Conservation (phyloP, 345 rosid genomes). For the Alliaria petiolata region DNA sequence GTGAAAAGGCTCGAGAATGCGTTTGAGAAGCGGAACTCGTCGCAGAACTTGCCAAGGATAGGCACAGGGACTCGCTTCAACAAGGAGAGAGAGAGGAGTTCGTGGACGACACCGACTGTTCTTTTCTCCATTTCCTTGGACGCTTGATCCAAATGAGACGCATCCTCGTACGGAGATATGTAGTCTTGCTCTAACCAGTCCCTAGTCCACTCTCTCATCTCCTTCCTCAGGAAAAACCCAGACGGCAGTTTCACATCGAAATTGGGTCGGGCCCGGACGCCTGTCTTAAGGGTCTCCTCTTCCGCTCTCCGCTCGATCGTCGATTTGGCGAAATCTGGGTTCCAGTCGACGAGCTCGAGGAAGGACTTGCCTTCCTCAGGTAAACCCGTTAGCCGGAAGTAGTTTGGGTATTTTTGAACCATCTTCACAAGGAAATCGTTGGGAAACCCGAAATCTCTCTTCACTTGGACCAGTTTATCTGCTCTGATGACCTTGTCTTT, state of each 20-base stretch:
- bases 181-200: conserved; percentile 89
- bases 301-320: conserved; percentile 58
- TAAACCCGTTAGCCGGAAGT: conserved; percentile 51
- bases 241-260: conserved; percentile 60
- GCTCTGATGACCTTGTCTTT: conserved; percentile 52
- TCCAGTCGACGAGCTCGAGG: conserved; percentile 63
- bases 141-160: conserved; percentile 60
- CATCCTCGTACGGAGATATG: conserved; percentile 71
- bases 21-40: conserved; percentile 76
- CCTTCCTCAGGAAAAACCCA: conserved; percentile 69
- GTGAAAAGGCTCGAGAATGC: conserved; percentile 73
- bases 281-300: conserved; percentile 46
- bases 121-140: conserved; percentile 88
- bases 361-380: conserved; percentile 61
- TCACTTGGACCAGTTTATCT: conserved; percentile 71
- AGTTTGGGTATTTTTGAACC: conserved; percentile 61
- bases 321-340: conserved; percentile 62
- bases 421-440: conserved; percentile 61
- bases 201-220: conserved; percentile 93
- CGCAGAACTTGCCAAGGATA: conserved; percentile 71
- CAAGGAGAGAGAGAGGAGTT: conserved; percentile 72
- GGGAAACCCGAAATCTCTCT: conserved; percentile 89
- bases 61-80: conserved; percentile 82
- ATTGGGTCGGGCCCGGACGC: conserved; percentile 63
- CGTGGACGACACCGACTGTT: conserved; percentile 75